A percentile compares a stretch with the other conserved stretches of the same genome.
Evolutionary conservation across 352 stramenopile genomes (phyloP).

Genomic region (Globisporangium barbulae): DNA sequence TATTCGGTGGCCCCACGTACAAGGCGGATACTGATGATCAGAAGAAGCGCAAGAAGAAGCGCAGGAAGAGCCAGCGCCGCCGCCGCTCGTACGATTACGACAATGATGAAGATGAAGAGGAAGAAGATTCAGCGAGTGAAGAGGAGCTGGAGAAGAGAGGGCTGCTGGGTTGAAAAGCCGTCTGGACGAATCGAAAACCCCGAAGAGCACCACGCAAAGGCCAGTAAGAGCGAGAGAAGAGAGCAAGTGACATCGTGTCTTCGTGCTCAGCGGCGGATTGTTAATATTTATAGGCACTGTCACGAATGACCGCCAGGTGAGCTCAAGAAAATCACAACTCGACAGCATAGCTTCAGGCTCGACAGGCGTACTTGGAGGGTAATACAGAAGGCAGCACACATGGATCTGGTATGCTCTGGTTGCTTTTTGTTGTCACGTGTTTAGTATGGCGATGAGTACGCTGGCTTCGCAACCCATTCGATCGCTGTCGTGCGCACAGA

Average conservation of each 20-base stretch:
- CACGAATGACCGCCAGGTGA: background rate
- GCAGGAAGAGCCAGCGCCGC: constrained; percentile 14
- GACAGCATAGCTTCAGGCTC: background rate
- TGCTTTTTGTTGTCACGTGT: background rate
- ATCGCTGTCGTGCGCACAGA: constrained; percentile 20
- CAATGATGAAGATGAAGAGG: constrained; percentile 26
- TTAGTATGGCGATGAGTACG: background rate
- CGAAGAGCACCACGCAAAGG: background rate
- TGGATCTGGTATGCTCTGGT: background rate
- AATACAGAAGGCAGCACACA: background rate
- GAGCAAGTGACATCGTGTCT: background rate
- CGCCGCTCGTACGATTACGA: constrained; percentile 38
- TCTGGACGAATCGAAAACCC: background rate
- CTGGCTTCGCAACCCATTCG: constrained; percentile 17
- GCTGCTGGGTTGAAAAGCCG: constrained; percentile 38
- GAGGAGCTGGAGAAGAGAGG: constrained; percentile 41
- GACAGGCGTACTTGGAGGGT: background rate
- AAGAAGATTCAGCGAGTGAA: constrained; percentile 19
- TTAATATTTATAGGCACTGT: constrained; percentile 17
- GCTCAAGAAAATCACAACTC: background rate
- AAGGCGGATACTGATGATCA: constrained; percentile 29
- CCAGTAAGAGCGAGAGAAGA: background rate
- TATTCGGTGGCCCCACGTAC: constrained; percentile 74
- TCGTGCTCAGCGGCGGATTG: constrained; percentile 1
- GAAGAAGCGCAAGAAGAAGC: constrained; percentile 24